Evolutionary conservation across 106 monocot genomes (phyloP), one percentile per base, ranked within the genome.

Genomic region (Phalaenopsis aphrodite): DNA sequence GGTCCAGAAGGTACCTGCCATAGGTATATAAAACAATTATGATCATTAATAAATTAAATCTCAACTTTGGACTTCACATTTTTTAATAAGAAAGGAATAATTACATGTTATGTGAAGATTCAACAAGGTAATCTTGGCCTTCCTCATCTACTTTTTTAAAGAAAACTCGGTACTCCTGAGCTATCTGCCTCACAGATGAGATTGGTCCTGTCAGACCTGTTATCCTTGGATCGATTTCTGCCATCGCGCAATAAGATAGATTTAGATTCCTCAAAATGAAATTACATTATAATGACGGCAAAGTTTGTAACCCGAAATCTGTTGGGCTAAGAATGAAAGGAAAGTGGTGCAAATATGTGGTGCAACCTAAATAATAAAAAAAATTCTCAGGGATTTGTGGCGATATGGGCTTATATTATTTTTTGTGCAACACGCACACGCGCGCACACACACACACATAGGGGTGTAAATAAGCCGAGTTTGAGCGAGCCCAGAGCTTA

Each of bases 191-290:
- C 81, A 93, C 79, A 43, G 94, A 80, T 65, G 47, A 21, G 52
- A 89, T 82, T n/a, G 88, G 58, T 17, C 98, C 98, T 14, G 94
- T 94, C 56, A 98, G 80, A 76, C 98, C 98, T 55, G 83, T 41
- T 83, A 99, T 94, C 85, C 84, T 92, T 23, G 98, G 77, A 87
- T 99, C 89, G 83, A 94, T 89, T 83, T 99, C 98, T 99, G 91
- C 81, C 85, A 79, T 74, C 18, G 77, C 8, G 55, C 3, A 67
- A 64, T 72, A 49, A 56, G 16, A 77, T 81, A 39, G 30, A 64
- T 47, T 55, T 41, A 72, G 41, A 52, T 65, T 41, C 1, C 46
- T 18, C 2, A 67, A 3, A 24, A 49, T 14, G 69, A 76, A 75
- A 75, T 36, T 5, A 38, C 1, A 10, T 75, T 46, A 39, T 21